These are phyloP conservation scores for Pyrus communis DNA, from an alignment of 306 rosid genomes.

Conservation along the genomic window DNA sequence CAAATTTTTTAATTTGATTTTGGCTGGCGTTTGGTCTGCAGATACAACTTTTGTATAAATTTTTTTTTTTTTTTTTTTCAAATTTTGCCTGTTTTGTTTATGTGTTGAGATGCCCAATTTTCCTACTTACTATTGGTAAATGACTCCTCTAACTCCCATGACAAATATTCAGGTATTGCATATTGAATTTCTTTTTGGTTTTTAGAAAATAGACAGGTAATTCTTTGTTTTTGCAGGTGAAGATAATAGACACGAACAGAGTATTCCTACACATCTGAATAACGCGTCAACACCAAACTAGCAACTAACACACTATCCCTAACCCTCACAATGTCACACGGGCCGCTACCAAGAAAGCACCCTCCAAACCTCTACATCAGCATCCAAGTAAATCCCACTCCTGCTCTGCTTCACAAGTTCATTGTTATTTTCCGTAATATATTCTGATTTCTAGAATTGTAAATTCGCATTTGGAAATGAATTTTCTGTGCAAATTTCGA, in stretches of 20 bases:
- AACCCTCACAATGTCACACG: slow-evolving; percentile 29
- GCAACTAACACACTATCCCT: slow-evolving; percentile 40
- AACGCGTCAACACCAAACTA: slow-evolving; percentile 38
- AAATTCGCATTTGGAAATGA: background rate
- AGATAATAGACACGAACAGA: slow-evolving; percentile 17
- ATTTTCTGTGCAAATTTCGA: background rate
- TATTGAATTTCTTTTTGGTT: too few relatives aligned
- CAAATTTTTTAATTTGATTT: too few relatives aligned
- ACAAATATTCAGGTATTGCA: too few relatives aligned
- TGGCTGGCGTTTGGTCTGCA: too few relatives aligned
- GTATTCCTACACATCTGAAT: slow-evolving; percentile 18
- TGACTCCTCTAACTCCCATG: too few relatives aligned
- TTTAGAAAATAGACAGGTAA: too few relatives aligned
- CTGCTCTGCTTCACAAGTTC: slow-evolving; percentile 9
- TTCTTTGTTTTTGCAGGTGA: slow-evolving; percentile 36
- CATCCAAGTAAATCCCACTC: slow-evolving; percentile 4
- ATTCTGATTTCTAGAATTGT: background rate
- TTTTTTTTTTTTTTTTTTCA: too few relatives aligned
- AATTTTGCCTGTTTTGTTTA: too few relatives aligned
- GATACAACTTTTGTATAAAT: too few relatives aligned
- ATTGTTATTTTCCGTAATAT: background rate
- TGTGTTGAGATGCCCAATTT: too few relatives aligned
- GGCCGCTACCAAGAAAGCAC: slow-evolving; percentile 28
- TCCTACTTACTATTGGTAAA: too few relatives aligned
- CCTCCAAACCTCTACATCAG: slow-evolving; percentile 27